Evolutionary conservation across 306 rosid species (phyloP).

Genomic region (Citrullus colocynthis): DNA sequence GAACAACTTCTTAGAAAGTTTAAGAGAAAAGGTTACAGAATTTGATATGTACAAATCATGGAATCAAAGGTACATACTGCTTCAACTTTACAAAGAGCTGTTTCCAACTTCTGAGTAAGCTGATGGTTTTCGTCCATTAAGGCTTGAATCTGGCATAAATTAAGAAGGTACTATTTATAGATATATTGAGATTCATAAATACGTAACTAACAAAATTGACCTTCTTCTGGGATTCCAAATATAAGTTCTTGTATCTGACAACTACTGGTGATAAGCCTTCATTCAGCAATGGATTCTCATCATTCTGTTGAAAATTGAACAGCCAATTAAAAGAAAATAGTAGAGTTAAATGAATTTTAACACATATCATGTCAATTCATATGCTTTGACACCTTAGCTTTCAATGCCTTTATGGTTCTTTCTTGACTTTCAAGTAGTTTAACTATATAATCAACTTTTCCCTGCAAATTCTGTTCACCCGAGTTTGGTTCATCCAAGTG

Average conservation of each 20-base stretch:
- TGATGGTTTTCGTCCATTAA: slow-evolving; percentile 27
- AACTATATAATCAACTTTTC: slow-evolving; percentile 28
- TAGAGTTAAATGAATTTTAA: neutral
- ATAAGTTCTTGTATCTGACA: slow-evolving; percentile 26
- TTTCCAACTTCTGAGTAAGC: slow-evolving; percentile 37
- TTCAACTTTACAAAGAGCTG: slow-evolving; percentile 46
- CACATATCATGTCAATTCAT: neutral
- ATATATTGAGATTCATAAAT: neutral
- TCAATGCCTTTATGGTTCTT: slow-evolving; percentile 16
- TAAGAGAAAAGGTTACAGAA: no score
- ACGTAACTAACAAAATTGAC: slow-evolving; percentile 13
- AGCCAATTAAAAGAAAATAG: neutral
- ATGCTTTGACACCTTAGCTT: slow-evolving; percentile 28
- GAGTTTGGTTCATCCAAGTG: slow-evolving; percentile 8
- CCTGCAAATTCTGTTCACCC: slow-evolving; percentile 20
- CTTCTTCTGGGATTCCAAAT: slow-evolving; percentile 47
- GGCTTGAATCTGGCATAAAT: slow-evolving; percentile 33
- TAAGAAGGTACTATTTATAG: neutral
- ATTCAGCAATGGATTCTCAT: slow-evolving; percentile 4
- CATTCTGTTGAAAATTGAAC: slow-evolving; percentile 21
- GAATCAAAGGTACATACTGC: slow-evolving; percentile 31
- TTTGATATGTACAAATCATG: neutral
- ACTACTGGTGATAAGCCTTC: slow-evolving; percentile 16
- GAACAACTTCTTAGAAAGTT: no score
- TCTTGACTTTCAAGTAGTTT: slow-evolving; percentile 25